Evolutionary conservation across 2,329 filamentous ascomycete genomes (phyloP), one percentile per base, ranked within the genome.

Genomic region (Sporothrix phasma): DNA sequence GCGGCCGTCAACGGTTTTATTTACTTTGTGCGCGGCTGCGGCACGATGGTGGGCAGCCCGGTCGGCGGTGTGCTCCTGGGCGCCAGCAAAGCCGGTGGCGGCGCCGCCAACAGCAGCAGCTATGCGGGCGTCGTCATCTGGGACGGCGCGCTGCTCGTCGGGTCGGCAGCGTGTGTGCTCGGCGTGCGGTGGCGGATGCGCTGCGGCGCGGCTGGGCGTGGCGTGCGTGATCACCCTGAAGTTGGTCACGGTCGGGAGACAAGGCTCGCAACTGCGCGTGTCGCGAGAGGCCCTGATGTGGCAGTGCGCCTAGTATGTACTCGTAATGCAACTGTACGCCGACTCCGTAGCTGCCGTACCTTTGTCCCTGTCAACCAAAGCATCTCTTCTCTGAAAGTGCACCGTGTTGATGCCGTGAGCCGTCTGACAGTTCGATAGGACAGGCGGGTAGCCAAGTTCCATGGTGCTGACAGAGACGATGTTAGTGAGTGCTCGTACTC

Each of bases 1-100:
- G 77, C 77, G 0, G 76, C 76, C 22, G 77, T 80, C 4, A 80
- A 79, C 67, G 77, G 76, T 2, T 79, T 79, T 63, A 76, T 79
- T 17, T 75, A 78, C 43, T 77, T 80, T 56, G 71, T 79, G 0
- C 70, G 77, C 49, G 78, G 77, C 0, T 68, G 78, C 7, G 77
- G 77, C 0, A 76, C 74, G 0, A 74, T 79, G 69, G 75, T 79
- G 66, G 78, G 78, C 5, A 77, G 74, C 62, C 78, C 77, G 0
- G 73, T 80, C 34, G 77, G 77, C 10, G 77, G 77, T 2, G 71
- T 74, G 63, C 73, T 79, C 11, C 70, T 80, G 0, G 58, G 65
- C 10, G 45, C 26, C 19, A 46, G n/a, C 22, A 19, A 24, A 1
- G 39, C 22, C 24, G 26, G 53, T 41, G 26, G 53, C 43, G 24